These are phyloP conservation scores for Xylaria bambusicola DNA, from an alignment of 495 filamentous ascomycete genomes.

Conservation along the genomic window DNA sequence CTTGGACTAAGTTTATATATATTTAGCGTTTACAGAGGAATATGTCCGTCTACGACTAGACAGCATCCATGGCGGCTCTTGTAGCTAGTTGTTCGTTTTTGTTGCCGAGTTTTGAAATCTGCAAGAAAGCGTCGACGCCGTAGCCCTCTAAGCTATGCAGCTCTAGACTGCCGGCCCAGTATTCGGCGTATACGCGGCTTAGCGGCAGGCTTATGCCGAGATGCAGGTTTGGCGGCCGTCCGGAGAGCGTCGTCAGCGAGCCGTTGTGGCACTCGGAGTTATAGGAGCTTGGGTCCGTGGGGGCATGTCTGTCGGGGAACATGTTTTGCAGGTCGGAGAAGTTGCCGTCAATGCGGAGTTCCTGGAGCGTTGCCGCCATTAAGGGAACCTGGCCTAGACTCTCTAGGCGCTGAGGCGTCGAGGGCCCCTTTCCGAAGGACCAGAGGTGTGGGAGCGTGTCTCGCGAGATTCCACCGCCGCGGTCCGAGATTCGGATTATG, in stretches of 20 bases:
- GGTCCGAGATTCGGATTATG: slow-evolving; percentile 93
- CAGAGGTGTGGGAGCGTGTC: slow-evolving; percentile 88
- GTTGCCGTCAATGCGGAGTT: slow-evolving; percentile 74
- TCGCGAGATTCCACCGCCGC: slow-evolving; percentile 85
- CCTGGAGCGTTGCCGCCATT: slow-evolving; percentile 93
- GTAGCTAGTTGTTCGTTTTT: slow-evolving; percentile 96
- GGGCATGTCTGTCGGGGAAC: slow-evolving; percentile 35
- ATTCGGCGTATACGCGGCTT: slow-evolving; percentile 94
- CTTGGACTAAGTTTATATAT: too few relatives aligned
- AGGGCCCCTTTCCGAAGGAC: slow-evolving; percentile 92
- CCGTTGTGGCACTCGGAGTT: slow-evolving; percentile 32
- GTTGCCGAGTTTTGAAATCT: slow-evolving; percentile 96
- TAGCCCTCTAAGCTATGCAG: slow-evolving; percentile 94
- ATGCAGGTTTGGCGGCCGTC: slow-evolving; percentile 80
- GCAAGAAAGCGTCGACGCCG: slow-evolving; percentile 95
- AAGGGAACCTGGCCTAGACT: slow-evolving; percentile 87
- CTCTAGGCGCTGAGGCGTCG: slow-evolving; percentile 68
- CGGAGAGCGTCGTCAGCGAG: slow-evolving; percentile 76
- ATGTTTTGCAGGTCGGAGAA: slow-evolving; percentile 73
- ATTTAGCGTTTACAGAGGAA: too few relatives aligned
- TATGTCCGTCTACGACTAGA: slow-evolving; percentile 52
- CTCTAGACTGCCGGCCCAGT: slow-evolving; percentile 94
- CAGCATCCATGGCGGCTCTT: slow-evolving; percentile 83
- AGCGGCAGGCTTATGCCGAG: slow-evolving; percentile 94
- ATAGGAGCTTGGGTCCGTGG: slow-evolving; percentile 6